Base-by-base conservation (phyloP, 106 monocot genomes). In the Acorus gramineus region DNA sequence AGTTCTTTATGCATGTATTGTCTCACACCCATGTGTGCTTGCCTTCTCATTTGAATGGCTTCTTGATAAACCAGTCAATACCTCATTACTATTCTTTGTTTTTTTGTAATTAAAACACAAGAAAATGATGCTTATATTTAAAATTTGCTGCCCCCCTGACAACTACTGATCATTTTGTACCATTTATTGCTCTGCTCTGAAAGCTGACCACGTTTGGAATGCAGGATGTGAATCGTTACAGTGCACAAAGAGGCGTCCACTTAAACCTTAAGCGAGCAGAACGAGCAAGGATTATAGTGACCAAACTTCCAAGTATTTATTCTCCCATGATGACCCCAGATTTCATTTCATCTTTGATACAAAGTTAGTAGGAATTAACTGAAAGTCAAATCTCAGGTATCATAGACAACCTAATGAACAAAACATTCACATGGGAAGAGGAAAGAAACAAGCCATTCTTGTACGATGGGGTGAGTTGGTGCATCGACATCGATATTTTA, bases 261-360 rank as follows among this genome's bases (percentile, higher is more conserved):
- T 47, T 96, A 50, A 91, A 87, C 68, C 87, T 90, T 5, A 96
- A 75, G 67, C 82, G 90, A 51, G 96, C 96, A 49, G 96, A 96
- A 70, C 80, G 78, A 51, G 96, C 96, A 66, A 79, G 96, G 50
- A 57, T 84, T 9, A 65, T 65, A 53, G 72, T 91, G 6, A 79
- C 54, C 60, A 96, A 91, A 71, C 84, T 96, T 70, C 85, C 96
- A 66, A 87, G 96, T 96, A 83, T 12, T 46, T 59, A 28, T 42
- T 47, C 48, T 62, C 6, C 66, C 44, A 14, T 11, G 13, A 28
- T 28, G 28, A 28, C 28, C 28, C 28, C 28, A 28, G 28, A 28
- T 28, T 28, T 28, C 28, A 28, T 28, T 28, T 28, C 28, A 28
- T 28, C 28, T 28, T 28, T 28, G 28, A 28, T 28, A 28, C 9